Evolutionary conservation across 352 stramenopile genomes (phyloP).

Genomic region (Globisporangium camurandrum): DNA sequence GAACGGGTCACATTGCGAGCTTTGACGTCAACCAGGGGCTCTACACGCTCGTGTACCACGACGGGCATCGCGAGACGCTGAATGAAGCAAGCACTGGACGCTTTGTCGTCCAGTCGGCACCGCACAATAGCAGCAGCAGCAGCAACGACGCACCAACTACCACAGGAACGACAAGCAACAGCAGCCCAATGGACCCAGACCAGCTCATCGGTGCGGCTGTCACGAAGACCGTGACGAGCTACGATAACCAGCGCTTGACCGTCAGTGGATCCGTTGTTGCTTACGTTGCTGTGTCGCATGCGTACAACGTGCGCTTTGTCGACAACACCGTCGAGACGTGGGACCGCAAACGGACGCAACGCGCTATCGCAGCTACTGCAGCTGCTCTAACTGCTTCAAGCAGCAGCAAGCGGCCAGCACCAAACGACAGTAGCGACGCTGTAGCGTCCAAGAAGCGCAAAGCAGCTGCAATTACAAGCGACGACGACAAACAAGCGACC

Average conservation of each 20-base stretch:
- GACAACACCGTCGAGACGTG: conserved; percentile 39
- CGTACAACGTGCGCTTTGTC: conserved; percentile 38
- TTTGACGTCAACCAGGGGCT: conserved; percentile 31
- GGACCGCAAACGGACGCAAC: conserved; percentile 28
- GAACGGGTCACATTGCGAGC: conserved; percentile 37
- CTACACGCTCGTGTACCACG: conserved; percentile 48
- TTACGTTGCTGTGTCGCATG: conserved; percentile 32
- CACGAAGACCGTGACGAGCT: conserved; percentile 34
- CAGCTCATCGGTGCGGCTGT: conserved; percentile 29
- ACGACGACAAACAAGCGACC: conserved; percentile 7
- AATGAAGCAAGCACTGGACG: conserved; percentile 19
- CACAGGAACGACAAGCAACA: no score
- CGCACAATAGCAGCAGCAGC: not conserved
- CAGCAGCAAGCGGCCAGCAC: conserved; percentile 12
- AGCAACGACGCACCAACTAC: no score
- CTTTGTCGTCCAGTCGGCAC: conserved; percentile 25
- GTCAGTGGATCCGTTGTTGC: conserved; percentile 34
- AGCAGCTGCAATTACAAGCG: not conserved
- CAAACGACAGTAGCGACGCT: conserved; percentile 4
- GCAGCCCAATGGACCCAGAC: conserved; percentile 24
- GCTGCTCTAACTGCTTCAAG: no score
- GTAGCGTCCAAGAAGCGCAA: conserved; percentile 18
- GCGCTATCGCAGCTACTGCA: not conserved
- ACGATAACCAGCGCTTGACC: conserved; percentile 33
- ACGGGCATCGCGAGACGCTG: conserved; percentile 35